These are phyloP conservation scores for Trichoderma cornu-damae DNA, from an alignment of 2,329 filamentous ascomycete species.

Conservation along the genomic window DNA sequence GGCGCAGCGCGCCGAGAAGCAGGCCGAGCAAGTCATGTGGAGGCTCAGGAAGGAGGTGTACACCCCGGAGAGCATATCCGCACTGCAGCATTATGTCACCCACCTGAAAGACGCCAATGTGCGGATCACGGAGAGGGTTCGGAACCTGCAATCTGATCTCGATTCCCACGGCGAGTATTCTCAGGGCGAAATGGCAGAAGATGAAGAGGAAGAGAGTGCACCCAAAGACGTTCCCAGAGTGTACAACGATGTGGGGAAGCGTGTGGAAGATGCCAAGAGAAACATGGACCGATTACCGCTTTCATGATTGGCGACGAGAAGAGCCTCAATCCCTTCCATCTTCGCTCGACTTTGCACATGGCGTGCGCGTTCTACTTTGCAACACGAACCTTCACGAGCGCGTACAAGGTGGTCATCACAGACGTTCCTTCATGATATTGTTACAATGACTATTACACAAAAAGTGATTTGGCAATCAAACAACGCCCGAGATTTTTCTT, in stretches of 20 bases:
- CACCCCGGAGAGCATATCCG: constrained; percentile 38
- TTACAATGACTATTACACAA: constrained; percentile 18
- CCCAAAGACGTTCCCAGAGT: constrained; percentile 51
- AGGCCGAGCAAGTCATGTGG: constrained; percentile 34
- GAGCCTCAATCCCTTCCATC: no score
- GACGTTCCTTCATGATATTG: constrained; percentile 18
- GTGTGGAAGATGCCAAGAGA: constrained; percentile 45
- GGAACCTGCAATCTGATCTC: constrained; percentile 40
- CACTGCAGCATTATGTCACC: constrained; percentile 43
- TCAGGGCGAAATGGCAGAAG: constrained; percentile 30
- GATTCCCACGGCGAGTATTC: constrained; percentile 46
- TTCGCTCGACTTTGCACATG: background rate
- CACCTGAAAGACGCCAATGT: constrained; percentile 47
- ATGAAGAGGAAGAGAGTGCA: constrained; percentile 41
- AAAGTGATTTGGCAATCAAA: background rate
- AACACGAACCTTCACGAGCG: background rate
- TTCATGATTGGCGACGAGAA: constrained; percentile 1
- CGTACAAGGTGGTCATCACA: background rate
- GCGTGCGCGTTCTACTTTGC: background rate
- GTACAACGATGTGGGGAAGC: constrained; percentile 45
- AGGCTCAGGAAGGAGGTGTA: constrained; percentile 41
- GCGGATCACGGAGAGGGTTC: constrained; percentile 41
- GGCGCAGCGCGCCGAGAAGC: constrained; percentile 39
- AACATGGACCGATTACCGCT: constrained; percentile 39
- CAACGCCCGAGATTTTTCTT: background rate